Evolutionary conservation across 2,329 filamentous ascomycete genomes (phyloP), one percentile per base, ranked within the genome.

Genomic region (Cladosporium sp.): DNA sequence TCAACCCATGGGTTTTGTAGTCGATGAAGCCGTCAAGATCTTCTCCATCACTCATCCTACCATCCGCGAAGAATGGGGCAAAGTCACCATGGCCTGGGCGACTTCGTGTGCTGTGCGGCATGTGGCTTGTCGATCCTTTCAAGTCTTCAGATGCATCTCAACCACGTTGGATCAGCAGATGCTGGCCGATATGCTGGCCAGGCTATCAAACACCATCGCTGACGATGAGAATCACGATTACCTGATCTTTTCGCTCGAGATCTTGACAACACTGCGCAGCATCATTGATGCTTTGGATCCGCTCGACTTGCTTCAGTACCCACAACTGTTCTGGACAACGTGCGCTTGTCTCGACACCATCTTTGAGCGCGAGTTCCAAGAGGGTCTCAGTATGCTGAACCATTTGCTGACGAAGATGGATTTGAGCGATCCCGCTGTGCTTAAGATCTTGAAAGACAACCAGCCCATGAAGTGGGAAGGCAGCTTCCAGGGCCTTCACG

Each of bases 221-320:
- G 92, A 97, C 57, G 90, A 96, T 59, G 89, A 96, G 62, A 81
- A 71, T 49, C 61, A 84, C 0, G 92, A 97, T 70, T 95, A 96
- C 48, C 89, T 96, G 63, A 92, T 90, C 0, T 99, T 99, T 63
- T 95, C 93, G 0, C 92, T 97, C 85, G 95, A 99, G 66, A 97
- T 99, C 51, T 71, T 99, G 47, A 96, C 91, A 0, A 99, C 95
- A 0, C 70, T 99, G 45, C 91, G 95, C 64, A 90, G 90, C 0
- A 86, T 99, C 39, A 95, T 99, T 51, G 80, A 84, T 58, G 93
- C 92, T 50, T 74, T 97, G 22, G 85, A 91, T 17, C 78, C 86
- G 0, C 80, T 86, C 32, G 86, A 91, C 64, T 77, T 99, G 2
- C 71, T 95, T 42, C 83, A 84, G n/a, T 96, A 96, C 58, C 93